Conservation (phyloP, 2,329 filamentous ascomycete species). For the Paraconiothyrium sp. region DNA sequence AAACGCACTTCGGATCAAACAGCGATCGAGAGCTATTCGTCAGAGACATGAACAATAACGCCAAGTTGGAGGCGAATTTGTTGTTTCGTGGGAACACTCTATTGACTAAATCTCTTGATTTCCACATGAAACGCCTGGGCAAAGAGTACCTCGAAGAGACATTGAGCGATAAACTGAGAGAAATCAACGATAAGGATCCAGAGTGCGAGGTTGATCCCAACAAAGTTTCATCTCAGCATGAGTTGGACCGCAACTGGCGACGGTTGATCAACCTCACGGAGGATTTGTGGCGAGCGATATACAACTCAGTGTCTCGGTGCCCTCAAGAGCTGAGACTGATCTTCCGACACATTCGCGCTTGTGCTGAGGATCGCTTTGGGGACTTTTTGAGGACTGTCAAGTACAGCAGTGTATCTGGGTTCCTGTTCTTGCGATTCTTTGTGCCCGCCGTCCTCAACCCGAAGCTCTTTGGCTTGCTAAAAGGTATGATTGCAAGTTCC, state of each 20-base stretch:
- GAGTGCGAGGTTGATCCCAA: constrained; percentile 97
- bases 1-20: constrained; percentile 53
- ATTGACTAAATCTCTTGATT: constrained; percentile 90
- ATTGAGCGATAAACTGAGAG: constrained; percentile 82
- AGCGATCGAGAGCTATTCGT: constrained; percentile 77
- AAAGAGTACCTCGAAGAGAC: constrained; percentile 92
- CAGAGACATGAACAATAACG: constrained; percentile 79
- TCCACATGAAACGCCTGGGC: constrained; percentile 93
- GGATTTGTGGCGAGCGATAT: constrained; percentile 86
- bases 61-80: constrained; percentile 89
- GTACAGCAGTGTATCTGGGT: constrained; percentile 94
- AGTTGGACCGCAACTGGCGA: constrained; percentile 84
- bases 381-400: constrained; percentile 89
- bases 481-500: constrained; percentile 58
- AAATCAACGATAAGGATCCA: constrained; percentile 89
- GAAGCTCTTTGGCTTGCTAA: constrained; percentile 87
- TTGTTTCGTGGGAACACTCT: constrained; percentile 95
- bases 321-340: constrained; percentile 85
- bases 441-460: constrained; percentile 96
- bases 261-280: constrained; percentile 79
- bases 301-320: constrained; percentile 75
- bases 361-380: constrained; percentile 93
- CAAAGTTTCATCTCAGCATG: constrained; percentile 71
- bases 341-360: constrained; percentile 89
- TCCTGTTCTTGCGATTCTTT: constrained; percentile 93